A percentile compares a stretch with the other conserved stretches of the same genome.
These are phyloP conservation scores for Blastobotrys apis DNA, from an alignment of 1,139 yeast genomes.

Conservation along the genomic window DNA sequence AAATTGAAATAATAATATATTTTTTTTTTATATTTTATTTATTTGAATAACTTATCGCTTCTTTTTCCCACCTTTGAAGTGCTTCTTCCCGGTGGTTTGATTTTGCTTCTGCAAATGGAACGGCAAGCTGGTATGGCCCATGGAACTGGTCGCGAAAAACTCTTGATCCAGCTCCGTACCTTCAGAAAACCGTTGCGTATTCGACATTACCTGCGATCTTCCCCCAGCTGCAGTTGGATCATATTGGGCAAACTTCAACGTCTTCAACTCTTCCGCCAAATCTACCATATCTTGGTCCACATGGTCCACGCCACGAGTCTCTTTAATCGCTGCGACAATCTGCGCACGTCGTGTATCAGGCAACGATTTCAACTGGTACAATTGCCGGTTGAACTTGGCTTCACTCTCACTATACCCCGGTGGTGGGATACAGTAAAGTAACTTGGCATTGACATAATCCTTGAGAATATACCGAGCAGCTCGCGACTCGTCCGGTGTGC, in stretches of 20 bases:
- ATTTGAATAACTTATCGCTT: slow-evolving; percentile 28
- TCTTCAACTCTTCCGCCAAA: slow-evolving; percentile 62
- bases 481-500: slow-evolving; percentile 94
- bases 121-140: slow-evolving; percentile 63
- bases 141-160: slow-evolving; percentile 65
- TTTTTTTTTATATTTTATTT: neutral
- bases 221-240: slow-evolving; percentile 28
- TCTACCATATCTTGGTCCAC: slow-evolving; percentile 49
- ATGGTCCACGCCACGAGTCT: slow-evolving; percentile 12
- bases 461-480: slow-evolving; percentile 90
- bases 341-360: slow-evolving; percentile 75
- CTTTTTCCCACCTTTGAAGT: slow-evolving; percentile 74
- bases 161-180: slow-evolving; percentile 75
- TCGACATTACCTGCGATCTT: slow-evolving; percentile 36
- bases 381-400: slow-evolving; percentile 62
- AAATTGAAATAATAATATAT: neutral
- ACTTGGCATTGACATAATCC: slow-evolving; percentile 91
- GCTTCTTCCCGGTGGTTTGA: slow-evolving; percentile 54
- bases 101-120: slow-evolving; percentile 52
- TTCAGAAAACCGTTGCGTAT: slow-evolving; percentile 26
- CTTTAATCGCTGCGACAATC: slow-evolving; percentile 37
- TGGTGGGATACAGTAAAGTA: slow-evolving; percentile 84
- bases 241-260: slow-evolving; percentile 76
- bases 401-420: slow-evolving; percentile 43
- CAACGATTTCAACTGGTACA: slow-evolving; percentile 54